Base-by-base conservation (phyloP, 176 grass and related monocot species). In the Eleusine coracana region DNA sequence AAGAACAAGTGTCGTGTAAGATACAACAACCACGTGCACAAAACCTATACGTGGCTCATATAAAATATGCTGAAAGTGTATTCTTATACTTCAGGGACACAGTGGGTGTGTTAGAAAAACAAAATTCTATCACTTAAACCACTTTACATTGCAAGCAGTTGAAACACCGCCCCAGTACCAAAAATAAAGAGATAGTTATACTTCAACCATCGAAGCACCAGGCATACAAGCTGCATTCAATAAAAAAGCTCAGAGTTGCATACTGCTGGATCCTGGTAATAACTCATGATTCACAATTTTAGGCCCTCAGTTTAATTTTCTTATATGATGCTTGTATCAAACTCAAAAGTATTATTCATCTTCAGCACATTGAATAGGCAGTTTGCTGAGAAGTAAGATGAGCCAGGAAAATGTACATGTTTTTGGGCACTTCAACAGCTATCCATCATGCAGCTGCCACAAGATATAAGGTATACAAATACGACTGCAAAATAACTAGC, bases 1-100 rank as follows among this genome's bases (percentile, higher is more conserved):
- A 60, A 37, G 69, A 20, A 74, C 10, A 73, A 69, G 63, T 62
- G 1, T 34, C 5, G 14, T 2, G 5, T 90, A 15, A 90, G 83
- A 62, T 20, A 34, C 37, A 56, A 15, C 4, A 1, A 46, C 10
- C 6, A 36, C 7, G 42, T 16, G 21, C 23, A 63, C 15, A 54
- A 39, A n/a, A 39, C 52, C 17, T 75, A 75, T 39, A 58, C 9
- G 51, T 4, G 40, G 34, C 17, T 39, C 10, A 7, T 10, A n/a
- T 14, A 18, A 39, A 75, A 39, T 28, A 69, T 16, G 63, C 40
- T 51, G 63, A 63, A 54, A 73, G 56, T 11, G 44, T 36, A 66
- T 17, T 66, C 13, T 29, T 16, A 17, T 13, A 36, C 11, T 36
- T 13, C 28, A 66, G 14, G 62, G 4, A 34, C 5, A 66, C 5